Evolutionary conservation across 805 yeast genomes (phyloP), one percentile per base, ranked within the genome.

Genomic region (Candida awuae): DNA sequence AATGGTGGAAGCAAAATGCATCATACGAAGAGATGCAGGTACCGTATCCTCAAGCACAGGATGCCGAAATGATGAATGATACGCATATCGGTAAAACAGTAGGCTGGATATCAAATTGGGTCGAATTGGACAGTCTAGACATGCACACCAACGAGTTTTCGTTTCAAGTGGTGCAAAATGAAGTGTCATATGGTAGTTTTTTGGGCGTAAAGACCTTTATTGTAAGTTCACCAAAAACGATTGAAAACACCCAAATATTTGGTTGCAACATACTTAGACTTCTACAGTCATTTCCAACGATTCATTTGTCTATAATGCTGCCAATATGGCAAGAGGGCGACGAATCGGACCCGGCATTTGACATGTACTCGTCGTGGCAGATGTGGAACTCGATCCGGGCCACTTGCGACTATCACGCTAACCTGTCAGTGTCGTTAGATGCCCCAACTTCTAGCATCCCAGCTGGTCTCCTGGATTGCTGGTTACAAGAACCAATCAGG

Each of bases 401-500:
- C 5, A 59, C 71, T 27, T 74, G 80, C 48, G 68, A 69, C 39
- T 76, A 78, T 49, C 67, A 77, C 35, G 44, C 58, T 2, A 68
- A 74, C 17, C 58, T 81, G 37, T 77, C 84, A n/a, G 77, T 86
- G 38, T 84, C 85, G 4, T 63, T 83, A 26, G 92, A 80, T 27
- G 70, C 87, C 17, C 88, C 94, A 23, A 77, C 77, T 41, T 66
- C 66, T 27, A 65, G 65, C 36, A 68, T 73, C 1, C 80, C 81
- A 2, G 60, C 61, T 4, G 53, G 54, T 38, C 74, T 78, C 3
- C 50, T 75, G 3, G 66, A 71, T 18, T 60, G 86, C 39, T 81
- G 88, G 88, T 56, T 74, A 39, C 64, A 80, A 19, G 88, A 81
- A 55, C 86, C 86, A 0, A 70, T 81, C 1, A 65, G 73, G 6